Conservation (phyloP, 106 monocot species). For the Allium fistulosum region DNA sequence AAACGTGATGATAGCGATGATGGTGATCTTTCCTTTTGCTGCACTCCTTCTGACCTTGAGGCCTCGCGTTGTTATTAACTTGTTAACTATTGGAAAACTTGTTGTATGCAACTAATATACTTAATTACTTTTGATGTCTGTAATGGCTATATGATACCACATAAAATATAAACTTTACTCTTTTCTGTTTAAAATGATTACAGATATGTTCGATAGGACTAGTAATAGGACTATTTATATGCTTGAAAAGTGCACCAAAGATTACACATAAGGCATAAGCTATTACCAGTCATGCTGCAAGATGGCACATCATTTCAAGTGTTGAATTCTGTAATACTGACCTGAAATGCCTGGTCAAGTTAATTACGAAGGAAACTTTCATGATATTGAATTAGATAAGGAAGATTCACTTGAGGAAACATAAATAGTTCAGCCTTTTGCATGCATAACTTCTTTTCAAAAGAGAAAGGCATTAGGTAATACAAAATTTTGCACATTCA, state of each 20-base stretch:
- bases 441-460: constrained; percentile 64
- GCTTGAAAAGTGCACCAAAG: constrained; percentile 46
- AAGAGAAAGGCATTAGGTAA: constrained; percentile 89
- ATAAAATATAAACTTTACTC: background rate
- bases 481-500: background rate
- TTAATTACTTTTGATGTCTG: background rate
- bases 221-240: constrained; percentile 49
- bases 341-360: constrained; percentile 16
- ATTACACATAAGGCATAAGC: constrained; percentile 64
- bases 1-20: background rate
- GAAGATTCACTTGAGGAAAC: constrained; percentile 50
- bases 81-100: constrained; percentile 58
- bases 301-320: constrained; percentile 59
- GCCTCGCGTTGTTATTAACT: constrained; percentile 22
- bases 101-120: constrained; percentile 17
- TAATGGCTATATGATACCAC: no score
- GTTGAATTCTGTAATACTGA: constrained; percentile 30
- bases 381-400: constrained; percentile 11
- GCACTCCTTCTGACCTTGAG: constrained; percentile 39
- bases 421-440: constrained; percentile 25
- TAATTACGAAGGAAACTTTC: constrained; percentile 12
- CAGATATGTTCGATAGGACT: constrained; percentile 57
- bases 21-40: background rate
- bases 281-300: constrained; percentile 53
- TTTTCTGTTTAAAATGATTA: background rate